phyloP scores from a whole-genome alignment of 1,139 yeast genomes.

The Yamadazyma trypodendri region DNA sequence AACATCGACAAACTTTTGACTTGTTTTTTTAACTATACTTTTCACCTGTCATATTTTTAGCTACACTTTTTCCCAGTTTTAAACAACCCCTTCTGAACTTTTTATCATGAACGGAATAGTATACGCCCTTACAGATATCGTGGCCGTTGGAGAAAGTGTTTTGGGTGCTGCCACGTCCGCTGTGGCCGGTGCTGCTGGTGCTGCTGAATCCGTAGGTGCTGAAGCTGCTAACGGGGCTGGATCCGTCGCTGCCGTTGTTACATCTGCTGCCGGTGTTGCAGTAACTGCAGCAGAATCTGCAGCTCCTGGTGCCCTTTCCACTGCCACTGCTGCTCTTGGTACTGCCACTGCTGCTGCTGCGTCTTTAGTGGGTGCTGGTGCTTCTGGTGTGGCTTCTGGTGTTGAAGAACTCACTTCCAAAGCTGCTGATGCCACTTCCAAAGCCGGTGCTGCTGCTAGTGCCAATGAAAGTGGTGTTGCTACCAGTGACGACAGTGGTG shows the following conservation, averaged over 20 bases:
- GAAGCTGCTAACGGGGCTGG: conserved; percentile 13
- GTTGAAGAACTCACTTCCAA: conserved; percentile 27
- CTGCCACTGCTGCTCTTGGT: conserved; percentile 13
- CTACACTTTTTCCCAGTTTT: too few relatives aligned
- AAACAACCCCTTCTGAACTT: too few relatives aligned
- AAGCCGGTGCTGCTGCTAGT: conserved; percentile 40
- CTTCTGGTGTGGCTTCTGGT: conserved; percentile 31
- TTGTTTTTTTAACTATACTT: neutral
- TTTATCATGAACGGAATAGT: conserved; percentile 24
- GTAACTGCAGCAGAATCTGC: conserved; percentile 5
- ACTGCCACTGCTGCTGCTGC: conserved; percentile 11
- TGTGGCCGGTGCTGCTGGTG: conserved; percentile 9
- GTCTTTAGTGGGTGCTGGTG: conserved; percentile 24
- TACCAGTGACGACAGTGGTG: conserved; percentile 14
- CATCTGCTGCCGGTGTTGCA: conserved; percentile 6
- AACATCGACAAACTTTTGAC: too few relatives aligned
- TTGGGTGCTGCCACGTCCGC: conserved; percentile 3
- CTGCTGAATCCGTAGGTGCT: conserved; percentile 6
- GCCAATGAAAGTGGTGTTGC: conserved; percentile 4
- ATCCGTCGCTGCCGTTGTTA: conserved; percentile 10
- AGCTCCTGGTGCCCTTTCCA: conserved; percentile 8
- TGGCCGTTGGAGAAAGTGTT: conserved; percentile 6
- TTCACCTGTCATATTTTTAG: too few relatives aligned
- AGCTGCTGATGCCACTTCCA: conserved; percentile 16
- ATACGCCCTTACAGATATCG: conserved; percentile 19